phyloP scores from a whole-genome alignment of 2,329 filamentous ascomycete genomes.

The Colletotrichum sp. region DNA sequence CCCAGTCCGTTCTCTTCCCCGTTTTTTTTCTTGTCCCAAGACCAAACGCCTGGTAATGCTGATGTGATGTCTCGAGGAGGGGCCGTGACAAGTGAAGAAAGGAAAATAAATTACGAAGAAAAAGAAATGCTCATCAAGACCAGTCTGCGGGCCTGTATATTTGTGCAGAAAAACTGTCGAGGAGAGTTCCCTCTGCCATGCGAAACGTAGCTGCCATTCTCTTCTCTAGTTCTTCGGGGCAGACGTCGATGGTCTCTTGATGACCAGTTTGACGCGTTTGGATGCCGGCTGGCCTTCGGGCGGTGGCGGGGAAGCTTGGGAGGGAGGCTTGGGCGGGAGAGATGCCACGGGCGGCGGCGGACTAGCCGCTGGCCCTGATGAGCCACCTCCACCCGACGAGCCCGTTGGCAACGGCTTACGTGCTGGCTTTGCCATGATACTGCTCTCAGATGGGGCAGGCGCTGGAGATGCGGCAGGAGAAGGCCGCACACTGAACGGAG shows the following conservation, averaged over 20 bases:
- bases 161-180: background rate
- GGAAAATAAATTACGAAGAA: background rate
- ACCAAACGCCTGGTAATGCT: background rate
- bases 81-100: background rate
- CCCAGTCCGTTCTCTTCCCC: background rate
- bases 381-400: background rate
- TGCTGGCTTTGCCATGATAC: constrained; percentile 37
- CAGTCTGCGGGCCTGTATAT: background rate
- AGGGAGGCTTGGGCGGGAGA: constrained; percentile 5
- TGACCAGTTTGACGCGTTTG: constrained; percentile 23
- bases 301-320: constrained; percentile 11
- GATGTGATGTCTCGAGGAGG: background rate
- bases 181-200: background rate
- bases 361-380: background rate
- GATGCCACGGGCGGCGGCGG: constrained; percentile 1
- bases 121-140: background rate
- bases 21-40: background rate
- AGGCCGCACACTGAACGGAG: constrained; percentile 10
- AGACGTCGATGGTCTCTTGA: constrained; percentile 15
- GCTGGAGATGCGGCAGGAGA: constrained; percentile 33
- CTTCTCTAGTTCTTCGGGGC: background rate
- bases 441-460: constrained; percentile 25
- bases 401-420: constrained; percentile 36
- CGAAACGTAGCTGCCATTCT: background rate
- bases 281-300: constrained; percentile 10